phyloP scores from a whole-genome alignment of 306 rosid genomes.

The Sphenostylis stenocarpa region DNA sequence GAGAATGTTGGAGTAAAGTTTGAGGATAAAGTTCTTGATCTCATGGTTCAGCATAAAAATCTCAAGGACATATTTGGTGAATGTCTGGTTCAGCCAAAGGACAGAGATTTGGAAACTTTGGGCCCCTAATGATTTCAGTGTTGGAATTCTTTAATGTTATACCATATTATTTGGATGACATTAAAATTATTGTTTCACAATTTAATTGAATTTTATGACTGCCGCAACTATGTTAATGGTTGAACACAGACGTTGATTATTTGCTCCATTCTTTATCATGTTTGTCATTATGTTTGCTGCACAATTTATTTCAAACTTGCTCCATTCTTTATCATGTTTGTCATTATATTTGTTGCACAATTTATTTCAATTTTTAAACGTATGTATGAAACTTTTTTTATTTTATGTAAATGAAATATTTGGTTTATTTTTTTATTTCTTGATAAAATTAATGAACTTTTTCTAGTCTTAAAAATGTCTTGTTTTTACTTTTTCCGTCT shows the following conservation, averaged over 20 bases:
- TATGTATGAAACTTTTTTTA: no score
- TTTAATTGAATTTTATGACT: neutral
- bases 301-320: no score
- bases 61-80: constrained; percentile 40
- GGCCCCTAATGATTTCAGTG: neutral
- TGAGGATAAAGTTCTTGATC: constrained; percentile 36
- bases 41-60: constrained; percentile 18
- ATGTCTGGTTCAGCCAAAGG: constrained; percentile 19
- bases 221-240: neutral
- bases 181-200: neutral
- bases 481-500: no score
- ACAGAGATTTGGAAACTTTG: constrained; percentile 10
- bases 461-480: no score
- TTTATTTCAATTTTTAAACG: no score
- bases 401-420: no score
- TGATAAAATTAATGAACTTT: no score
- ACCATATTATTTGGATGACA: neutral
- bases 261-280: neutral
- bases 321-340: no score
- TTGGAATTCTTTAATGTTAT: neutral
- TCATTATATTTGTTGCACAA: no score
- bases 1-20: neutral
- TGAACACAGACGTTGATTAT: neutral
- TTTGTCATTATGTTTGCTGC: no score
- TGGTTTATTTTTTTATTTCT: no score